These are phyloP conservation scores for Entomortierella lignicola DNA, from an alignment of 192 early-diverging fungal species.

Conservation along the genomic window DNA sequence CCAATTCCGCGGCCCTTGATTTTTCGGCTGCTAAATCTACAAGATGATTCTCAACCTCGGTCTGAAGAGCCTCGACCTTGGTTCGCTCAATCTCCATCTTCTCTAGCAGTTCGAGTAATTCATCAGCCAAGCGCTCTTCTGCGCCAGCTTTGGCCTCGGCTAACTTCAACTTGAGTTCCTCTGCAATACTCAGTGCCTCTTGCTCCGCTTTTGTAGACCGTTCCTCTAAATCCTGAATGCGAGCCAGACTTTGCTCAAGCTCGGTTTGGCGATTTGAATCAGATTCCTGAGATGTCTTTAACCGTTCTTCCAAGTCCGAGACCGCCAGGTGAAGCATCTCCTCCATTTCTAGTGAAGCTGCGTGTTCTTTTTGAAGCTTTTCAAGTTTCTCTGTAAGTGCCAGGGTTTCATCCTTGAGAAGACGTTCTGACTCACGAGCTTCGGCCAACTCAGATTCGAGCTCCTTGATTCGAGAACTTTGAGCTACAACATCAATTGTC, in stretches of 20 bases:
- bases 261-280: conserved; percentile 22
- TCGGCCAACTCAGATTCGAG: conserved; percentile 22
- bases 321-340: conserved; percentile 45
- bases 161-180: conserved; percentile 37
- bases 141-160: conserved; percentile 26
- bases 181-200: conserved; percentile 29
- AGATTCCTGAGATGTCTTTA: conserved; percentile 19
- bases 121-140: conserved; percentile 24
- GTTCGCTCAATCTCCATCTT: conserved; percentile 46
- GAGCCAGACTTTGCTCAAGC: conserved; percentile 30
- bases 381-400: conserved; percentile 26
- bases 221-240: conserved; percentile 42
- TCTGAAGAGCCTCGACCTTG: conserved; percentile 41
- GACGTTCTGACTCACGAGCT: conserved; percentile 27
- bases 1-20: conserved; percentile 25
- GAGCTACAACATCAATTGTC: not conserved
- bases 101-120: conserved; percentile 26
- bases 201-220: conserved; percentile 44
- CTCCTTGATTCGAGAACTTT: not conserved
- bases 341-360: conserved; percentile 25
- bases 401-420: conserved; percentile 19
- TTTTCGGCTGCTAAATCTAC: conserved; percentile 20
- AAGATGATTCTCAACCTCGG: conserved; percentile 39
- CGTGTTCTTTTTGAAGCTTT: conserved; percentile 18
- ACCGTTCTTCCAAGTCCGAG: conserved; percentile 23